Percentiles rank a stretch among this genome's conserved stretches.
phyloP scores from a whole-genome alignment of 768 basidiomycete genomes.

The Tylopilus rubrobrunneus region DNA sequence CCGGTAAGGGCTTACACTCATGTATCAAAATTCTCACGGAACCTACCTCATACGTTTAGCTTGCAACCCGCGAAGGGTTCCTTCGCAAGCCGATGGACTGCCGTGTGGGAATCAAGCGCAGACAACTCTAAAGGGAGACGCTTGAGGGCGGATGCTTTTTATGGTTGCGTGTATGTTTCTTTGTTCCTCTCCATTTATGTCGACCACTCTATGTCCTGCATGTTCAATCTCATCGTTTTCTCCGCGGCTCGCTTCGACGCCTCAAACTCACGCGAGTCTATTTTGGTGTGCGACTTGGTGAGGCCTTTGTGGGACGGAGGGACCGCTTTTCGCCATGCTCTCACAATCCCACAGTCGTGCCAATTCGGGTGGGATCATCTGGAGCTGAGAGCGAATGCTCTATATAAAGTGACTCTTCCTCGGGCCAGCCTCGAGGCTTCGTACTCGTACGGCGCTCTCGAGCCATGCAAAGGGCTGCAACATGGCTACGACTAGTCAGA shows the following conservation, averaged over 20 bases:
- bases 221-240: not conserved
- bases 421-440: conserved; percentile 10
- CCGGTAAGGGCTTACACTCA: conserved; percentile 38
- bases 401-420: conserved; percentile 10
- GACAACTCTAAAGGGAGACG: conserved; percentile 35
- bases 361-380: not conserved
- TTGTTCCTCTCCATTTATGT: not conserved
- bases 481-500: conserved; percentile 11
- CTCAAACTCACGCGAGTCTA: conserved; percentile 4
- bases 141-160: not conserved
- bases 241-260: not conserved
- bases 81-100: conserved; percentile 78
- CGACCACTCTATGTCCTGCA: not conserved
- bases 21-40: conserved; percentile 2
- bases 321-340: not conserved
- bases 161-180: not conserved
- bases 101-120: conserved; percentile 65
- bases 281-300: conserved; percentile 13
- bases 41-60: conserved; percentile 33
- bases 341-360: conserved; percentile 4
- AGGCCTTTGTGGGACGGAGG: not conserved
- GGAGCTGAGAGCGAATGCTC: not conserved
- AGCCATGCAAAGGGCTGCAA: conserved; percentile 11
- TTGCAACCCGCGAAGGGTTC: conserved; percentile 82
- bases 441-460: conserved; percentile 3